A percentile compares a stretch with the other conserved stretches of the same genome.
Conservation (phyloP, 805 yeast species). For the Millerozyma acaciae region DNA sequence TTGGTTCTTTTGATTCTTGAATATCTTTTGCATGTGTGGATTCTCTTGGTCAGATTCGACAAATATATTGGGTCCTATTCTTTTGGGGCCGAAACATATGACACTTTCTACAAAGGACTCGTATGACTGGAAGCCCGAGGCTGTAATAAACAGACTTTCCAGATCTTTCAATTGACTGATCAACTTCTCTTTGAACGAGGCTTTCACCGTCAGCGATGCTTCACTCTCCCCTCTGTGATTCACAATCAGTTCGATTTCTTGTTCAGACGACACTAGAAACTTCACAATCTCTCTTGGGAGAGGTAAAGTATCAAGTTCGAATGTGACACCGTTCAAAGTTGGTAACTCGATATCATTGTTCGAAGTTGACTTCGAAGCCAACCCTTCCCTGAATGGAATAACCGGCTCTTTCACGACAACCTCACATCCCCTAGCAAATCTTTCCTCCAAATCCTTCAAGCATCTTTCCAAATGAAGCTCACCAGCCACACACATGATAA, state of each 20-base stretch:
- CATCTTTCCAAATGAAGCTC: slow-evolving; percentile 95
- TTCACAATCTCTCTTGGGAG: slow-evolving; percentile 48
- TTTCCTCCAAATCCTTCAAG: slow-evolving; percentile 79
- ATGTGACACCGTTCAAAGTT: slow-evolving; percentile 47
- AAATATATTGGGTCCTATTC: slow-evolving; percentile 71
- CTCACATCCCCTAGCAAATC: slow-evolving; percentile 85
- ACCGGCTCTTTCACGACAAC: slow-evolving; percentile 86
- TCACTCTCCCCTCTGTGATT: too few relatives aligned
- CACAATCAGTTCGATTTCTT: slow-evolving; percentile 34
- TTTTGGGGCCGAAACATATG: slow-evolving; percentile 71
- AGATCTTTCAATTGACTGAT: too few relatives aligned
- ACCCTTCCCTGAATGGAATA: slow-evolving; percentile 90
- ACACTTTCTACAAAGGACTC: slow-evolving; percentile 32
- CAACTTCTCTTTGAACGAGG: too few relatives aligned
- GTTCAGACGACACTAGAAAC: slow-evolving; percentile 47
- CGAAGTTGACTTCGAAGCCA: slow-evolving; percentile 37
- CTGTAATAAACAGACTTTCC: too few relatives aligned
- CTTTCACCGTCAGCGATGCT: too few relatives aligned
- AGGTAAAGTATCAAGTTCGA: slow-evolving; percentile 56
- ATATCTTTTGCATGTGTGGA: slow-evolving; percentile 23
- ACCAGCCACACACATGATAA: slow-evolving; percentile 92
- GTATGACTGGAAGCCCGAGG: slow-evolving; percentile 14
- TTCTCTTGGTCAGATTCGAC: slow-evolving; percentile 45
- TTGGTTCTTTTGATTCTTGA: slow-evolving; percentile 11
- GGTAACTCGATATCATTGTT: slow-evolving; percentile 11